phyloP scores from a whole-genome alignment of 2,329 filamentous ascomycete species.

The Coleophoma crateriformis region DNA sequence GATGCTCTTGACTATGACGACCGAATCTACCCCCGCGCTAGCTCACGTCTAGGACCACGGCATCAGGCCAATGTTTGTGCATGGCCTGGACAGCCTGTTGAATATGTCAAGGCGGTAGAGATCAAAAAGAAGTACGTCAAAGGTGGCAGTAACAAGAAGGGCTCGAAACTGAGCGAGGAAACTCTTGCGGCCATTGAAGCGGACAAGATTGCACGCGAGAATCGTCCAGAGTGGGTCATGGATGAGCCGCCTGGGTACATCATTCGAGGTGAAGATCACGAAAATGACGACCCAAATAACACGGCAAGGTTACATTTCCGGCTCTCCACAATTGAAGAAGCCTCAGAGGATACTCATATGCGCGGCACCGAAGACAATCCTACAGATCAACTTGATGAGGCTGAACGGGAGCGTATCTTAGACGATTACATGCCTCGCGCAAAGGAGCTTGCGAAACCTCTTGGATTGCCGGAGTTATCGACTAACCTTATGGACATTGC shows the following conservation, averaged over 20 bases:
- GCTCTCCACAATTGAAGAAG: conserved; percentile 52
- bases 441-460: conserved; percentile 50
- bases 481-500: conserved; percentile 89
- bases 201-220: conserved; percentile 73
- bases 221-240: conserved; percentile 86
- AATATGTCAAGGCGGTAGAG: conserved; percentile 84
- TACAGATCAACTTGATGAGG: conserved; percentile 23
- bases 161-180: conserved; percentile 74
- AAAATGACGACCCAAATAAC: conserved; percentile 64
- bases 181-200: conserved; percentile 73
- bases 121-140: conserved; percentile 72
- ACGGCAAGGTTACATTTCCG: conserved; percentile 77
- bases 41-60: conserved; percentile 82
- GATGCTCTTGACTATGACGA: conserved; percentile 97
- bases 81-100: conserved; percentile 84
- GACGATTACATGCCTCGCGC: conserved; percentile 64
- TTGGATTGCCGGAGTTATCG: conserved; percentile 68
- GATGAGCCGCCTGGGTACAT: conserved; percentile 87
- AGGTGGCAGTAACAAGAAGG: conserved; percentile 61
- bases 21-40: conserved; percentile 91
- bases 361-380: conserved; percentile 28
- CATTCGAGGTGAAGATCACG: conserved; percentile 71
- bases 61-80: conserved; percentile 82
- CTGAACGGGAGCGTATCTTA: conserved; percentile 45
- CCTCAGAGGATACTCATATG: conserved; percentile 28